Conservation (phyloP, 768 basidiomycete species). For the Tulasnella sp. region DNA sequence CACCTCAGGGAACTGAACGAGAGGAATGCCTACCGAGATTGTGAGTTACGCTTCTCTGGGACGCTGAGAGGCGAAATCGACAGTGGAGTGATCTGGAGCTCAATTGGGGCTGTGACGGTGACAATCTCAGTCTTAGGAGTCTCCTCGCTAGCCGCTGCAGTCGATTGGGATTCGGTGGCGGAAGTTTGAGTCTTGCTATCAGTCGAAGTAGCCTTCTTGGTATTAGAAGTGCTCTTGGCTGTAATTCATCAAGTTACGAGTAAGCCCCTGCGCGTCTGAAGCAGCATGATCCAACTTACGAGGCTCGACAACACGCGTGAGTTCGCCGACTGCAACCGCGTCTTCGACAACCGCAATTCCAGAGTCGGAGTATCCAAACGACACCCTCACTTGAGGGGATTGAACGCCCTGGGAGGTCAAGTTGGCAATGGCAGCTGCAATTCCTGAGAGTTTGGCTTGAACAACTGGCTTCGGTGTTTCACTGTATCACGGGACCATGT, state of each 20-base stretch:
- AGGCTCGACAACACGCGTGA: slow-evolving; percentile 60
- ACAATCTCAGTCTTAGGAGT: slow-evolving; percentile 26
- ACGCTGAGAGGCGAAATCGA: slow-evolving; percentile 68
- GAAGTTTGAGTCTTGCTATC: slow-evolving; percentile 21
- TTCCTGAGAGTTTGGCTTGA: slow-evolving; percentile 62
- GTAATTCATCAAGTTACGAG: slow-evolving; percentile 5
- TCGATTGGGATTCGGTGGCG: background rate
- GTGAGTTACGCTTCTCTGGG: slow-evolving; percentile 64
- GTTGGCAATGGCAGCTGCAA: slow-evolving; percentile 70
- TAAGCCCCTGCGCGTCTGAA: slow-evolving; percentile 25
- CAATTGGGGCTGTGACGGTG: slow-evolving; percentile 54
- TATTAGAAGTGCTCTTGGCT: slow-evolving; percentile 15
- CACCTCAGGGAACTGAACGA: background rate
- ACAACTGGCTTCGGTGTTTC: slow-evolving; percentile 68
- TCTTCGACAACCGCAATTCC: slow-evolving; percentile 77
- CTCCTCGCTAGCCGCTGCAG: background rate
- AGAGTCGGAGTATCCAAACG: slow-evolving; percentile 73
- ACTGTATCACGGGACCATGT: slow-evolving; percentile 31
- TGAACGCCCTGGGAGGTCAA: slow-evolving; percentile 75
- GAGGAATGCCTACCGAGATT: slow-evolving; percentile 50
- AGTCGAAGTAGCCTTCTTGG: slow-evolving; percentile 17
- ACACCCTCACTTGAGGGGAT: slow-evolving; percentile 73
- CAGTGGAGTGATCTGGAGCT: slow-evolving; percentile 53
- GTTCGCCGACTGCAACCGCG: slow-evolving; percentile 69
- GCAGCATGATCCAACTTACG: slow-evolving; percentile 31